Evolutionary conservation across 2,329 filamentous ascomycete species (phyloP).

Genomic region (Gaeumannomyces sp.): DNA sequence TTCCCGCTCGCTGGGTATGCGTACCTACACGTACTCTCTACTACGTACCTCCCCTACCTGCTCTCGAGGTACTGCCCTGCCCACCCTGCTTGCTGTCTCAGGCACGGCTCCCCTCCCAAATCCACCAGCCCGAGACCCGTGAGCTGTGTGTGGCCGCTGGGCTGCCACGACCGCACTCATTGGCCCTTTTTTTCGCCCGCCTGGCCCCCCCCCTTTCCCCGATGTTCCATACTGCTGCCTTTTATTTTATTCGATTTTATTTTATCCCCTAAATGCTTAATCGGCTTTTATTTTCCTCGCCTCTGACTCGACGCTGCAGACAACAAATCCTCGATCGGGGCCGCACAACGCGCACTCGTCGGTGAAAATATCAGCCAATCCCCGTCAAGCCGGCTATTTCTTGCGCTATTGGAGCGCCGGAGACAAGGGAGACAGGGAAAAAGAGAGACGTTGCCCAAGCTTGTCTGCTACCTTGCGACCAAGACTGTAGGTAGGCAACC

Average conservation of each 20-base stretch:
- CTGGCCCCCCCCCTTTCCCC: too few relatives aligned
- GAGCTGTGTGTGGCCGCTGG: slow-evolving; percentile 7
- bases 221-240: neutral
- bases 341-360: neutral
- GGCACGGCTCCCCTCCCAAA: neutral
- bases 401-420: neutral
- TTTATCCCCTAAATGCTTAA: neutral
- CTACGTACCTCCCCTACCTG: too few relatives aligned
- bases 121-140: neutral
- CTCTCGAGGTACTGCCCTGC: neutral
- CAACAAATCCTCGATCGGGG: neutral
- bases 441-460: neutral
- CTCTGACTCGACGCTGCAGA: neutral
- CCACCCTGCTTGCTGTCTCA: neutral
- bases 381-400: neutral
- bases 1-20: neutral
- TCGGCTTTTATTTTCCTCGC: neutral
- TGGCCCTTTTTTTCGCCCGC: neutral
- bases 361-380: neutral
- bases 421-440: neutral
- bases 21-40: neutral
- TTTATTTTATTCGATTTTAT: neutral
- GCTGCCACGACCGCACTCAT: slow-evolving; percentile 11
- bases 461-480: neutral
- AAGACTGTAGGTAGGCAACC: slow-evolving; percentile 1